Evolutionary conservation across 495 filamentous ascomycete species (phyloP), one percentile per base, ranked within the genome.

Genomic region (Pseudomonodictys pantanalensis): DNA sequence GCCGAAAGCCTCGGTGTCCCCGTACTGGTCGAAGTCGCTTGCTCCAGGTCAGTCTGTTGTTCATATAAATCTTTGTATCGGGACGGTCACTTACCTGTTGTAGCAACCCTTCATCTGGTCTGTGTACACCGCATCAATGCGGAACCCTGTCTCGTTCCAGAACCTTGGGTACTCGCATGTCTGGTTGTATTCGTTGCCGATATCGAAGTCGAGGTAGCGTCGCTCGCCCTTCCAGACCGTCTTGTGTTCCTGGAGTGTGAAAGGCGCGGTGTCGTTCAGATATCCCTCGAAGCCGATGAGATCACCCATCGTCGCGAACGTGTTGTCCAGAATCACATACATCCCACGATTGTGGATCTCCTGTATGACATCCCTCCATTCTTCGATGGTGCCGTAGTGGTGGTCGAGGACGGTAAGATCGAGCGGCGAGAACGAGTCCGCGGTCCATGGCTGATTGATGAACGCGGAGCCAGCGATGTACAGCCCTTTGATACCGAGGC

Each of bases 241-340:
- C 28, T 78, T 64, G 58, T 78, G 73, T 61, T 80, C 78, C 11
- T 60, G 52, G 32, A 69, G 73, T 5, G 65, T 71, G 46, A 77
- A 75, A 11, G 77, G 73, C 9, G 75, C 71, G 4, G 74, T 73
- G 11, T 65, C 65, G 52, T 80, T 79, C 35, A 76, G 57, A 45
- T 72, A 75, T 23, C 72, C 75, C 28, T 76, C 66, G 64, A 78
- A 79, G 0, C 75, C 77, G 50, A 80, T 74, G 30, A 79, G 64
- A 61, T 80, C 72, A 49, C 74, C 72, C 72, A 80, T 74, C 77
- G 86, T 89, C 32, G 85, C 77, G 69, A 89, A 77, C 9, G 86
- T 89, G 60, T 88, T 88, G 61, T 89, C 86, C 61, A 89, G 73
- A 22, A 89, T 74, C 28, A 89, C 83, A 73, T 85, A 88, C 84